Conservation (phyloP, 2,329 filamentous ascomycete species). For the Xylaria sp. region DNA sequence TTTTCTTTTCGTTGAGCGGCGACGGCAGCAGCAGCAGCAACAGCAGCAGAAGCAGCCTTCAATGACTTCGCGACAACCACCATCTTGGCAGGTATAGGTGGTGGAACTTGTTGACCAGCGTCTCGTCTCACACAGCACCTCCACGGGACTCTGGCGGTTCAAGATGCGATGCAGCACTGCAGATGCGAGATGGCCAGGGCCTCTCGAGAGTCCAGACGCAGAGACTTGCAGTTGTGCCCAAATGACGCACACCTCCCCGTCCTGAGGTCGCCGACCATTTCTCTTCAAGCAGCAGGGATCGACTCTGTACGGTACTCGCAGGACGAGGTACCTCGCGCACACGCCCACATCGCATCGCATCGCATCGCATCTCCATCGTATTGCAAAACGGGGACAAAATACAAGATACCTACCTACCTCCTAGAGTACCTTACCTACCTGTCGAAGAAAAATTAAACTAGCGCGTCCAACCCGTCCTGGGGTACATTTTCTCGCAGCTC, state of each 20-base stretch:
- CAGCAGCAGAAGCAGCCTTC: slow-evolving; percentile 9
- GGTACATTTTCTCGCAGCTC: slow-evolving; percentile 28
- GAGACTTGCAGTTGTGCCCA: slow-evolving; percentile 28
- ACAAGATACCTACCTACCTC: too few species aligned
- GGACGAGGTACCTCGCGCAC: slow-evolving; percentile 26
- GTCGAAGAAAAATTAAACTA: slow-evolving; percentile 25
- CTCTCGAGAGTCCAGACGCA: slow-evolving; percentile 29
- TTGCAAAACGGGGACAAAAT: slow-evolving; percentile 19
- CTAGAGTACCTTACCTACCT: too few species aligned
- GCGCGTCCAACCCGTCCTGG: slow-evolving; percentile 25
- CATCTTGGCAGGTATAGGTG: slow-evolving; percentile 9
- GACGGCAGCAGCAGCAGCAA: too few species aligned
- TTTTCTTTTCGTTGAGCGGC: too few species aligned
- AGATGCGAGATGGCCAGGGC: slow-evolving; percentile 23
- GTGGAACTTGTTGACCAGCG: slow-evolving; percentile 7
- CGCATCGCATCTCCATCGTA: too few species aligned
- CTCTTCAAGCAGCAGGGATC: slow-evolving; percentile 28
- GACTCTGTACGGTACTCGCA: slow-evolving; percentile 24
- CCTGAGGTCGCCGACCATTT: slow-evolving; percentile 28
- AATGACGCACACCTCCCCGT: slow-evolving; percentile 29
- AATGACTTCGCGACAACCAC: slow-evolving; percentile 14
- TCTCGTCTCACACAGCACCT: slow-evolving; percentile 9
- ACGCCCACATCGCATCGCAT: slow-evolving; percentile 22
- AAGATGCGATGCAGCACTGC: slow-evolving; percentile 19
- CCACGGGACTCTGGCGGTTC: slow-evolving; percentile 18